Conservation (phyloP, 768 basidiomycete genomes). For the Royoungia palumana region DNA sequence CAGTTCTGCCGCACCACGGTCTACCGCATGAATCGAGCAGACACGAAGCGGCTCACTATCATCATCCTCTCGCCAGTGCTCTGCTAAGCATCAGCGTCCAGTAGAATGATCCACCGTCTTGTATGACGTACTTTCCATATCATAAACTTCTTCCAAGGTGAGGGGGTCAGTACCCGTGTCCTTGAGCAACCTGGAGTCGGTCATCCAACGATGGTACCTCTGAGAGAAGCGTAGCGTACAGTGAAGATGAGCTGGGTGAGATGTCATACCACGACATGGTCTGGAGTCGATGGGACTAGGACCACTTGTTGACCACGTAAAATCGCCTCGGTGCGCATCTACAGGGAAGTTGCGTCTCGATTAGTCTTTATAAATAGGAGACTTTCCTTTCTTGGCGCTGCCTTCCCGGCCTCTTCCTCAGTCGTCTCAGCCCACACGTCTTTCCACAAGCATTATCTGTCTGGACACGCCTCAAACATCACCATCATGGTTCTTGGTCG, state of each 20-base stretch:
- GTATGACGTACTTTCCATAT: constrained; percentile 73
- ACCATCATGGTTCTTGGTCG: constrained; percentile 60
- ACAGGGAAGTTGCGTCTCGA: too few relatives aligned
- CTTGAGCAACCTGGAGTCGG: constrained; percentile 61
- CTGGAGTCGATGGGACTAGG: constrained; percentile 75
- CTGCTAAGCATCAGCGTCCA: constrained; percentile 36
- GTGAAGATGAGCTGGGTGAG: too few relatives aligned
- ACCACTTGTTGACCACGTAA: constrained; percentile 66
- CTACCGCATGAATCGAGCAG: background rate
- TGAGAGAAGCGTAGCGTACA: constrained; percentile 22
- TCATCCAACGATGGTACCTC: constrained; percentile 92
- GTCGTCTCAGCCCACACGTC: background rate
- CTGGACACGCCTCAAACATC: constrained; percentile 2
- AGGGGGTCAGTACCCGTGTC: constrained; percentile 86
- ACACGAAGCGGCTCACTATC: constrained; percentile 52
- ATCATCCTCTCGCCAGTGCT: constrained; percentile 80
- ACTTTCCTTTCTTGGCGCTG: constrained; percentile 14
- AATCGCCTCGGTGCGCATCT: constrained; percentile 32
- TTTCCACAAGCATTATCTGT: background rate
- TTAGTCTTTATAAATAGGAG: constrained; percentile 15
- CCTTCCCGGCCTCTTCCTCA: background rate
- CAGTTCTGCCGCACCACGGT: constrained; percentile 52
- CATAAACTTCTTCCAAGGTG: constrained; percentile 74
- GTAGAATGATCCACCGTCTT: background rate
- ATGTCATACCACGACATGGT: constrained; percentile 38